These are phyloP conservation scores for Bifiguratus adelaidae DNA, from an alignment of 192 early-diverging fungal species.

Conservation along the genomic window DNA sequence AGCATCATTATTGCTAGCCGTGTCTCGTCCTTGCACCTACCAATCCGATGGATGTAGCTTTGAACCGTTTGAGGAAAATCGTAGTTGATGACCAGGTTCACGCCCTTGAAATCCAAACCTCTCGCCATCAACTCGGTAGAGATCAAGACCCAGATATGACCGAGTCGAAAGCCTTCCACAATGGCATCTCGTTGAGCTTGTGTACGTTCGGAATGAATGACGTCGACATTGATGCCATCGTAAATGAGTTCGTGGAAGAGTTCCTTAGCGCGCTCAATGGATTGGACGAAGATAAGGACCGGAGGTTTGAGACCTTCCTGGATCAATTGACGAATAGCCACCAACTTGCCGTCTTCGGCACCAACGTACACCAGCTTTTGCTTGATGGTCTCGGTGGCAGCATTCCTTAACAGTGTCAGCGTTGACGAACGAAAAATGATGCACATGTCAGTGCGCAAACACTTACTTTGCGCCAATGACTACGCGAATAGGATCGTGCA, in stretches of 20 bases:
- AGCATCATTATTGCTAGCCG: neutral
- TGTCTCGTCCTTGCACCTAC: constrained; percentile 17
- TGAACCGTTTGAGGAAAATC: constrained; percentile 91
- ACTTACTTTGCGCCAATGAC: constrained; percentile 75
- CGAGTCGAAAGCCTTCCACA: constrained; percentile 78
- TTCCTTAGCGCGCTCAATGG: constrained; percentile 94
- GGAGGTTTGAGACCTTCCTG: constrained; percentile 81
- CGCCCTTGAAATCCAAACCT: constrained; percentile 98
- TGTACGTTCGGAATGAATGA: constrained; percentile 94
- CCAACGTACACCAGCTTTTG: constrained; percentile 89
- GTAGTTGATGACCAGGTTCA: constrained; percentile 96
- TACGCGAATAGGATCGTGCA: constrained; percentile 80
- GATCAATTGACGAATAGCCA: constrained; percentile 85
- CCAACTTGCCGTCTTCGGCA: constrained; percentile 87
- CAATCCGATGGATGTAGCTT: constrained; percentile 95
- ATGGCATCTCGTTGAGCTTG: constrained; percentile 87
- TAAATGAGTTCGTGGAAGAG: constrained; percentile 93
- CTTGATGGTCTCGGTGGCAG: constrained; percentile 83
- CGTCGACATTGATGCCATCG: constrained; percentile 97
- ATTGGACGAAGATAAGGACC: constrained; percentile 93
- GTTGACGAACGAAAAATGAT: neutral
- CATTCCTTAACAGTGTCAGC: constrained; percentile 42
- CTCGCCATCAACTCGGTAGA: constrained; percentile 95
- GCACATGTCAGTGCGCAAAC: neutral
- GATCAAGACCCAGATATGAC: constrained; percentile 93